These are phyloP conservation scores for Cyberlindnera mississippiensis DNA, from an alignment of 805 yeast species.

Conservation along the genomic window DNA sequence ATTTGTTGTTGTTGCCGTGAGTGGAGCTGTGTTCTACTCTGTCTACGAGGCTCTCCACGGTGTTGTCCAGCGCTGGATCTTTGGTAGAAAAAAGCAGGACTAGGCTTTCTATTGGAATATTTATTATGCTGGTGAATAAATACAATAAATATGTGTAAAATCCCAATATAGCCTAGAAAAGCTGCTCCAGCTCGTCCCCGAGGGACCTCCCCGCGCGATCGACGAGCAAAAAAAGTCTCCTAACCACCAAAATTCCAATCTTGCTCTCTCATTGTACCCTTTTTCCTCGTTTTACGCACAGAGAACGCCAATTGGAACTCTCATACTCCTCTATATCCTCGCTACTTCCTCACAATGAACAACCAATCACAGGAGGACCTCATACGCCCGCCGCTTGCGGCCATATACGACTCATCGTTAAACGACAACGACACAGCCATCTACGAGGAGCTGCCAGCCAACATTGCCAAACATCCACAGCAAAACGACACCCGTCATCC, in stretches of 20 bases:
- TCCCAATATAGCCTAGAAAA: too few relatives aligned
- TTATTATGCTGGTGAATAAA: too few relatives aligned
- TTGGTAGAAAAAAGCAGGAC: slow-evolving; percentile 6
- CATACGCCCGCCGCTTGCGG: slow-evolving; percentile 15
- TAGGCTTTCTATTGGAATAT: not conserved
- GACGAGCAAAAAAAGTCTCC: too few relatives aligned
- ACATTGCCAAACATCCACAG: slow-evolving; percentile 13
- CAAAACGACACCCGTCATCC: not conserved
- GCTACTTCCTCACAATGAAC: not conserved
- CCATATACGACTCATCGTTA: slow-evolving; percentile 13
- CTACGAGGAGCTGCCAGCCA: slow-evolving; percentile 15
- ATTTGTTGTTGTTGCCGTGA: slow-evolving; percentile 41
- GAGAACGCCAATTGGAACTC: not conserved
- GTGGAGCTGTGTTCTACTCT: slow-evolving; percentile 33
- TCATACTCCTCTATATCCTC: not conserved
- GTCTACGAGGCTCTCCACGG: slow-evolving; percentile 30
- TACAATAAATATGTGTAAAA: too few relatives aligned
- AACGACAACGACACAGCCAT: slow-evolving; percentile 13
- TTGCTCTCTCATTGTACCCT: too few relatives aligned
- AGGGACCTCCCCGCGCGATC: too few relatives aligned
- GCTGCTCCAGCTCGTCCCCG: too few relatives aligned
- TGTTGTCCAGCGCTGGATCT: slow-evolving; percentile 6
- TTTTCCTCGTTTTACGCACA: not conserved
- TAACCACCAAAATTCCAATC: too few relatives aligned
- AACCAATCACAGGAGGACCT: slow-evolving; percentile 12